A percentile compares a stretch with the other conserved stretches of the same genome.
phyloP scores from a whole-genome alignment of 2,329 filamentous ascomycete genomes.

The Bipolaris victoriae region DNA sequence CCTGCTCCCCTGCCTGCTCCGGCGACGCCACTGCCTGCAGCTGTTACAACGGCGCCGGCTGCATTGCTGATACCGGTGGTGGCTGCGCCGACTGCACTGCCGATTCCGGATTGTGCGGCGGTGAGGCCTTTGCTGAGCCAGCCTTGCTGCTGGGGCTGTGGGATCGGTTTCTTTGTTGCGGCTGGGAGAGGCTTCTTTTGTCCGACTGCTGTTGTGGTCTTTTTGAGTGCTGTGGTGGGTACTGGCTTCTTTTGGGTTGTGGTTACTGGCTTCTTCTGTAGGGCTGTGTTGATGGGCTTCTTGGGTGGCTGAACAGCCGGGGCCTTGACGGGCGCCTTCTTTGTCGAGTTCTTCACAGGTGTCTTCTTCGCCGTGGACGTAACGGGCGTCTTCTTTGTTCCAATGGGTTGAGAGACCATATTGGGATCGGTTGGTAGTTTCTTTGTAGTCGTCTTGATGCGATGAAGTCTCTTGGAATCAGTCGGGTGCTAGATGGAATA shows the following conservation, averaged over 20 bases:
- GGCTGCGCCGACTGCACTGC: constrained; percentile 40
- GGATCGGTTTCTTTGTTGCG: constrained; percentile 15
- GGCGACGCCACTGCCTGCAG: constrained; percentile 55
- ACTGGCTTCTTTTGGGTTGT: constrained; percentile 10
- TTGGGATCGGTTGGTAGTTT: constrained; percentile 5
- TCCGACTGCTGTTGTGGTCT: constrained; percentile 16
- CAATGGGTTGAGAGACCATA: constrained; percentile 37
- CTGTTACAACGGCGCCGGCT: constrained; percentile 51
- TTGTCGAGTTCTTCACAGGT: constrained; percentile 9
- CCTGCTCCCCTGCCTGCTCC: constrained; percentile 25
- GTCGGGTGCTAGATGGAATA: neutral
- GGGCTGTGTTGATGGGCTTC: constrained; percentile 24
- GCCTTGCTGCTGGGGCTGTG: constrained; percentile 46
- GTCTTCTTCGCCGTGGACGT: constrained; percentile 26
- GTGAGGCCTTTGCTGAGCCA: constrained; percentile 50
- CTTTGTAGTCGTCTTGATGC: neutral
- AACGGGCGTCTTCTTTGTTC: constrained; percentile 33
- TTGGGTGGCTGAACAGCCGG: constrained; percentile 22
- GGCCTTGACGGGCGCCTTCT: constrained; percentile 7
- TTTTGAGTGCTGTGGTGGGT: constrained; percentile 14
- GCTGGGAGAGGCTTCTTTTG: constrained; percentile 20
- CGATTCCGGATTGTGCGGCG: constrained; percentile 21
- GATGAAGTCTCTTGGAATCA: neutral
- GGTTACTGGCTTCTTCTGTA: constrained; percentile 26
- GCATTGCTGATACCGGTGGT: constrained; percentile 54